phyloP scores from a whole-genome alignment of 352 stramenopile genomes.

The Phytophthora niederhauseri region DNA sequence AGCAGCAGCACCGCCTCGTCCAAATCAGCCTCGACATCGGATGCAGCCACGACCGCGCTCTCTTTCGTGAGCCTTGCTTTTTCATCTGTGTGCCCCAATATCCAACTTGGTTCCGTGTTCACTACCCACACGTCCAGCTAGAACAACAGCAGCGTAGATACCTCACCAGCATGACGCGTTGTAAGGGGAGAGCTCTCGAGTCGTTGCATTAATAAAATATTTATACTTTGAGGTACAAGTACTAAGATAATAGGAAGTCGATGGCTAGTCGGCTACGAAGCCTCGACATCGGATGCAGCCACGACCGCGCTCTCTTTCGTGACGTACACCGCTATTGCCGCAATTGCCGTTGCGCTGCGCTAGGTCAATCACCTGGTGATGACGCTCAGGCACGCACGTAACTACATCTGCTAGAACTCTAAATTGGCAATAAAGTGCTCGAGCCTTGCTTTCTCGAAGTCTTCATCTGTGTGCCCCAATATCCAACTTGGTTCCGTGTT shows the following conservation, averaged over 20 bases:
- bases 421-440: slow-evolving; percentile 20
- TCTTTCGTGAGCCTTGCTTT: too few species aligned
- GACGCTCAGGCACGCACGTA: slow-evolving; percentile 5
- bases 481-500: too few species aligned
- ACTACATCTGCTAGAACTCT: slow-evolving; percentile 16
- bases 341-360: slow-evolving; percentile 30
- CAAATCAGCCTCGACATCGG: slow-evolving; percentile 15
- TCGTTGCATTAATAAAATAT: slow-evolving; percentile 17
- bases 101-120: too few species aligned
- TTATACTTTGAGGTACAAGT: not conserved
- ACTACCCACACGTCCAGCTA: too few species aligned
- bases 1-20: slow-evolving; percentile 3
- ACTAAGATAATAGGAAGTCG: slow-evolving; percentile 40
- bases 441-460: too few species aligned
- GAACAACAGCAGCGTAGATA: not conserved
- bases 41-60: slow-evolving; percentile 5
- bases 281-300: slow-evolving; percentile 12
- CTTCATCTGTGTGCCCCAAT: too few species aligned
- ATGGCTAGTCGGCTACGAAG: too few species aligned
- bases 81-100: too few species aligned
- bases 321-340: slow-evolving; percentile 20
- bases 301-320: slow-evolving; percentile 20
- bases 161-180: not conserved
- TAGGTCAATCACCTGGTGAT: too few species aligned
- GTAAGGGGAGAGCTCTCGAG: not conserved